A percentile compares a stretch with the other conserved stretches of the same genome.
These are phyloP conservation scores for Pseudonitzschia multiseries DNA, from an alignment of 108 stramenopile genomes.

Conservation along the genomic window DNA sequence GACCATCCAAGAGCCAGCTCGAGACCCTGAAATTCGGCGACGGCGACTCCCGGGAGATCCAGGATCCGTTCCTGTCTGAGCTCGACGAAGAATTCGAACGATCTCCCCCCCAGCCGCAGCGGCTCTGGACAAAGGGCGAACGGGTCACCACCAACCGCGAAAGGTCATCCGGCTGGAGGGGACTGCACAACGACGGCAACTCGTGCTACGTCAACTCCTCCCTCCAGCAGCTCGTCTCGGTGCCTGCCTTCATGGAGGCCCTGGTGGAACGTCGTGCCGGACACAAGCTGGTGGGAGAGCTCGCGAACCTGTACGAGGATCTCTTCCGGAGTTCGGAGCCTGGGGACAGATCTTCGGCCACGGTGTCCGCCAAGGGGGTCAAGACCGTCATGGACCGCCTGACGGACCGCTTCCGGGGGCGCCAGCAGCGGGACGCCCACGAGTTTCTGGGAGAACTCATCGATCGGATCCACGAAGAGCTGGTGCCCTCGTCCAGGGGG, in stretches of 20 bases:
- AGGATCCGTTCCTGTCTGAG: no score
- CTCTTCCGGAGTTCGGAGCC: slow-evolving; percentile 11
- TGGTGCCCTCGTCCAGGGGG: slow-evolving; percentile 13
- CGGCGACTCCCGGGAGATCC: slow-evolving; percentile 12
- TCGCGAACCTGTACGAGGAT: background rate
- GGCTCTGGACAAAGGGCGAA: background rate
- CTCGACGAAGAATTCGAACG: background rate
- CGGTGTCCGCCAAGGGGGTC: slow-evolving; percentile 41
- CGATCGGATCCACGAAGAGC: slow-evolving; percentile 74
- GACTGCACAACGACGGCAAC: slow-evolving; percentile 69
- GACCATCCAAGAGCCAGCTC: background rate
- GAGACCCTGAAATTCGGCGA: slow-evolving; percentile 28
- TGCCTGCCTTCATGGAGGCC: slow-evolving; percentile 27
- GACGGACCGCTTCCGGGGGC: slow-evolving; percentile 62
- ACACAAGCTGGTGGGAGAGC: slow-evolving; percentile 5
- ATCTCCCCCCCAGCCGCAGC: background rate
- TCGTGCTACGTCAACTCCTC: slow-evolving; percentile 84
- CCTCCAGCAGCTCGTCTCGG: slow-evolving; percentile 66
- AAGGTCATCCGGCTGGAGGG: slow-evolving; percentile 8
- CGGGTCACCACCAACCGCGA: background rate
- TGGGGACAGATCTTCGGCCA: slow-evolving; percentile 4
- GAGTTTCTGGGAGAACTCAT: slow-evolving; percentile 72
- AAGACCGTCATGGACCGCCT: slow-evolving; percentile 65
- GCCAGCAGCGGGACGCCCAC: slow-evolving; percentile 81
- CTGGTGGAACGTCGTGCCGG: background rate